Evolutionary conservation across 176 grass and related monocot species (phyloP).

Genomic region (Oryza glumipatula): DNA sequence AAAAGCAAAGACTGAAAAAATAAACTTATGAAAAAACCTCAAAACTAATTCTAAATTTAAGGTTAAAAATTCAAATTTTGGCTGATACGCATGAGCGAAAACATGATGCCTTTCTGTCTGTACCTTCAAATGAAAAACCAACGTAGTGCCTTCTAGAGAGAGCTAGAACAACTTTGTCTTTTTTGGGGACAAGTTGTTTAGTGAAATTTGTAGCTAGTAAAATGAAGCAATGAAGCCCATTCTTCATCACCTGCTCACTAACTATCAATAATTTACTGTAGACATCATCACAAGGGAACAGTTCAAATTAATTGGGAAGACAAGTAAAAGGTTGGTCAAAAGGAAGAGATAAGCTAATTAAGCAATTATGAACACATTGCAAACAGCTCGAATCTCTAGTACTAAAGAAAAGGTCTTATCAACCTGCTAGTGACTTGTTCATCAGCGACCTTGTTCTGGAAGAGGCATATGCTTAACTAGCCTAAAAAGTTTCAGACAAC

Average conservation of each 20-base stretch:
- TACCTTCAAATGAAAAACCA: too few relatives aligned
- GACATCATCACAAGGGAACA: neutral
- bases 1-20: too few relatives aligned
- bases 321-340: neutral
- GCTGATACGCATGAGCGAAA: too few relatives aligned
- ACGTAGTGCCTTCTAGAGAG: too few relatives aligned
- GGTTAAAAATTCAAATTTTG: too few relatives aligned
- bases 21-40: too few relatives aligned
- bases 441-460: neutral
- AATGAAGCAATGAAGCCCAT: neutral
- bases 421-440: conserved; percentile 13
- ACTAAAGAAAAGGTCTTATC: neutral
- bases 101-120: too few relatives aligned
- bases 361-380: neutral
- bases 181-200: too few relatives aligned
- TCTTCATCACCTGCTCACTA: neutral
- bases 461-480: conserved; percentile 16
- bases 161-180: too few relatives aligned
- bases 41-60: too few relatives aligned
- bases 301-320: neutral
- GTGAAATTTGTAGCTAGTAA: neutral
- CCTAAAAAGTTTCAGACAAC: neutral
- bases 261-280: neutral
- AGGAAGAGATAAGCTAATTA: neutral
- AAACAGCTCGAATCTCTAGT: conserved; percentile 10